These are phyloP conservation scores for Pseudoscleropodium purum DNA, from an alignment of 225 moss, liverwort and hornwort genomes.

Conservation along the genomic window DNA sequence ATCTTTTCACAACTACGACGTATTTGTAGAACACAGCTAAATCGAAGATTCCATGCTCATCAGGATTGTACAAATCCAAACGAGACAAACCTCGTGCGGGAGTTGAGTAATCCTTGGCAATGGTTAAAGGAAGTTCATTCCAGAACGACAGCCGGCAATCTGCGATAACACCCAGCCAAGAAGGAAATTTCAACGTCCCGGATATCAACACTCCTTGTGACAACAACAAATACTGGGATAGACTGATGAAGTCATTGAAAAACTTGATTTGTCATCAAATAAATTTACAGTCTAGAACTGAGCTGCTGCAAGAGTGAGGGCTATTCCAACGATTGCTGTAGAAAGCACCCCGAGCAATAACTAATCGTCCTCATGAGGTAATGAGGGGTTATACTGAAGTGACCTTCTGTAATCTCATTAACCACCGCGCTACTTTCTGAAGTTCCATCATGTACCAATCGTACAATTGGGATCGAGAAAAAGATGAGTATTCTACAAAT, in stretches of 20 bases:
- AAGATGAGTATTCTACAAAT: slow-evolving; percentile 12
- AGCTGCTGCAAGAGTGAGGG: slow-evolving; percentile 8
- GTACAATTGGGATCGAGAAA: neutral
- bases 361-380: slow-evolving; percentile 22
- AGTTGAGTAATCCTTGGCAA: too few relatives aligned
- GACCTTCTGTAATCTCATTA: neutral
- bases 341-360: slow-evolving; percentile 1
- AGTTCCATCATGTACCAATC: slow-evolving; percentile 10
- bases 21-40: too few relatives aligned
- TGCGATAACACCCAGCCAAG: too few relatives aligned
- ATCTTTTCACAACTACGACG: too few relatives aligned
- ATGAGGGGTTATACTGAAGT: neutral
- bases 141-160: neutral
- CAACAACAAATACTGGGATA: neutral
- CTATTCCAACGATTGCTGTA: slow-evolving; percentile 13
- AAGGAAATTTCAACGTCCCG: neutral
- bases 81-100: too few relatives aligned
- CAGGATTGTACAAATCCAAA: neutral
- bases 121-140: too few relatives aligned
- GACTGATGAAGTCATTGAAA: neutral
- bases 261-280: neutral
- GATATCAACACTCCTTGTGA: neutral
- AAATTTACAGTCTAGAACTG: slow-evolving; percentile 20
- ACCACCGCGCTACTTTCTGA: slow-evolving; percentile 8
- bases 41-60: neutral